Base-by-base conservation (phyloP, 768 basidiomycete species). In the Multifurca ochricompacta region DNA sequence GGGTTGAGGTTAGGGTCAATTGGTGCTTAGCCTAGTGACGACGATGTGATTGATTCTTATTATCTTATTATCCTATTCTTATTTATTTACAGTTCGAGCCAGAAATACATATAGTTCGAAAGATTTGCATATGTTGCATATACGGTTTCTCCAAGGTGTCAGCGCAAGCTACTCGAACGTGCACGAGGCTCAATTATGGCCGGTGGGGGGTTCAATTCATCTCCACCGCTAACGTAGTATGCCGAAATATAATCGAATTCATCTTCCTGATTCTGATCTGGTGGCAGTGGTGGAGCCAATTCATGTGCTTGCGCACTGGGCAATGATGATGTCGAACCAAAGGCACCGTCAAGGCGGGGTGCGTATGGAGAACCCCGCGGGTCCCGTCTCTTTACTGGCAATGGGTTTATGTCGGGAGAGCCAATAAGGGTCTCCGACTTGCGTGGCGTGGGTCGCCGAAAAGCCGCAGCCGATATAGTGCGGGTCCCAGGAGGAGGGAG, bases 381-480 rank as follows among this genome's bases (percentile, higher is more conserved):
- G 21, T 70, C 65, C 10, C 75, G 75, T 62, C 77, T 82, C 68
- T 74, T 77, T 39, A 77, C 58, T 31, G 69, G 66, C 51, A 80
- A 56, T 35, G 79, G 80, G 35, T 65, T 75, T 48, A 71, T 74
- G 45, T 80, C 81, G 21, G 70, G 52, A 19, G 51, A 36, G 55
- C 48, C 11, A 40, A 45, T 14, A 53, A 40, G 19, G 31, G 27
- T 31, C n/a, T 61, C 58, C 41, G 67, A 70, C 31, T 63, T 65
- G 19, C 72, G 71, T 1, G 61, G 65, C 41, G 71, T 71, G 30
- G 75, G 80, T 27, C 83, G 72, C 62, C 76, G 78, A 68, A 90
- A 90, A 23, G 86, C 86, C 5, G 85, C 83, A 0, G 86, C 87
- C 3, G 84, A 79, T 48, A 90, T 88, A 51, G 79, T 90, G 39